Percentiles rank a stretch among this genome's conserved stretches.
Conservation (phyloP, 768 basidiomycete species). For the Podaxis sp. region DNA sequence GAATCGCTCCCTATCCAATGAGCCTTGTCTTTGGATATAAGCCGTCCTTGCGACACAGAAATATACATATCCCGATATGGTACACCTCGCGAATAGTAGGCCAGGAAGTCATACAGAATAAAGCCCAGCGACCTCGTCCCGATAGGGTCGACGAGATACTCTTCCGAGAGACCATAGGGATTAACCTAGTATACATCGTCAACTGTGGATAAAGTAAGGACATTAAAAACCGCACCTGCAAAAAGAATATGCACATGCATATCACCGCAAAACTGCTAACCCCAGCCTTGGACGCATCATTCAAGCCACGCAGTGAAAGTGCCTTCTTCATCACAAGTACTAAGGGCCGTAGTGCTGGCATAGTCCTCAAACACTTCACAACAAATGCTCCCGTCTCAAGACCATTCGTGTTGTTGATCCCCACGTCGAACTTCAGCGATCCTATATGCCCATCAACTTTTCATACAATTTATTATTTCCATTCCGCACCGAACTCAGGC, state of each 20-base stretch:
- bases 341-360: constrained; percentile 61
- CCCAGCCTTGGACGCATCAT: constrained; percentile 62
- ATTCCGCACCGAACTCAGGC: constrained; percentile 35
- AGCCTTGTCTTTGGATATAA: constrained; percentile 35
- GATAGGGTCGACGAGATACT: constrained; percentile 44
- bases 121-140: constrained; percentile 54
- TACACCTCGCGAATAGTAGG: constrained; percentile 56
- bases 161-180: constrained; percentile 51
- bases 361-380: constrained; percentile 46
- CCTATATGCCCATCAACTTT: constrained; percentile 32
- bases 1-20: constrained; percentile 28
- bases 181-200: constrained; percentile 44
- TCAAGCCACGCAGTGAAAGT: constrained; percentile 54
- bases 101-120: constrained; percentile 63
- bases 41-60: constrained; percentile 32
- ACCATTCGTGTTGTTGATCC: constrained; percentile 62
- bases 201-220: not conserved
- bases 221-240: constrained; percentile 37
- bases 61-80: constrained; percentile 41
- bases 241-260: constrained; percentile 64
- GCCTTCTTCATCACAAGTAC: constrained; percentile 65
- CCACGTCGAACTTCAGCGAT: constrained; percentile 62
- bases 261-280: constrained; percentile 67
- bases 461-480: not conserved
- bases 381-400: constrained; percentile 51